phyloP scores from a whole-genome alignment of 164 flowering plant species.

The Houttuynia cordata region DNA sequence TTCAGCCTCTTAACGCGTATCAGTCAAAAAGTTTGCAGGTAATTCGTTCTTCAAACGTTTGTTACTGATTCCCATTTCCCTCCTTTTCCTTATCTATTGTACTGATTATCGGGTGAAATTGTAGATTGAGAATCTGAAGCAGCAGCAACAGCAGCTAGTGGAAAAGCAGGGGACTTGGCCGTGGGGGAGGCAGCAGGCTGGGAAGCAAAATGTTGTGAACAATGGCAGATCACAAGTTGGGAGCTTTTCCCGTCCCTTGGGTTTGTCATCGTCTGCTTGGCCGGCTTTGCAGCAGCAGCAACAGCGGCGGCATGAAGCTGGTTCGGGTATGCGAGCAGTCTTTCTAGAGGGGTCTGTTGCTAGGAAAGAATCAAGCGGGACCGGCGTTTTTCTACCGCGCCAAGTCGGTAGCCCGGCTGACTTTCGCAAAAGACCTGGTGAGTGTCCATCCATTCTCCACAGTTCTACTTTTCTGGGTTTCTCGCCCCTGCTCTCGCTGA shows the following conservation, averaged over 20 bases:
- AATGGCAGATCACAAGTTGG: background rate
- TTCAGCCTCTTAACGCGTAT: background rate
- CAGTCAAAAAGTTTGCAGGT: background rate
- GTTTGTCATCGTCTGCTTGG: slow-evolving; percentile 45
- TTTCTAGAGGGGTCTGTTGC: slow-evolving; percentile 38
- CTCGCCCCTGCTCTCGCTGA: background rate
- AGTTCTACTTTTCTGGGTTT: background rate
- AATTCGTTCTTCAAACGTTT: background rate
- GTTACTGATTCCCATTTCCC: too few species aligned
- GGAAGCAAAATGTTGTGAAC: too few species aligned
- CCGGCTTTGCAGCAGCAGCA: slow-evolving; percentile 38
- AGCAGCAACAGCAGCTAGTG: slow-evolving; percentile 46
- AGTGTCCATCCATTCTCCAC: background rate
- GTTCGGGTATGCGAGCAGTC: slow-evolving; percentile 43
- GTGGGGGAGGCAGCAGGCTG: slow-evolving; percentile 21
- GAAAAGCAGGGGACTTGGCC: slow-evolving; percentile 14
- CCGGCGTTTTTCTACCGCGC: slow-evolving; percentile 69
- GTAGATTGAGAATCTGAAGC: slow-evolving; percentile 27
- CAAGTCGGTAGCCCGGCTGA: slow-evolving; percentile 19
- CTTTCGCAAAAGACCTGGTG: slow-evolving; percentile 45
- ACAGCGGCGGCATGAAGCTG: background rate
- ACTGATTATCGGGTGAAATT: slow-evolving; percentile 18
- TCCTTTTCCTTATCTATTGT: too few species aligned
- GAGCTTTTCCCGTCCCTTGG: slow-evolving; percentile 18
- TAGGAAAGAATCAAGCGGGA: slow-evolving; percentile 31